Conservation (phyloP, 257 asterid species). For the Nicotiana undulata region DNA sequence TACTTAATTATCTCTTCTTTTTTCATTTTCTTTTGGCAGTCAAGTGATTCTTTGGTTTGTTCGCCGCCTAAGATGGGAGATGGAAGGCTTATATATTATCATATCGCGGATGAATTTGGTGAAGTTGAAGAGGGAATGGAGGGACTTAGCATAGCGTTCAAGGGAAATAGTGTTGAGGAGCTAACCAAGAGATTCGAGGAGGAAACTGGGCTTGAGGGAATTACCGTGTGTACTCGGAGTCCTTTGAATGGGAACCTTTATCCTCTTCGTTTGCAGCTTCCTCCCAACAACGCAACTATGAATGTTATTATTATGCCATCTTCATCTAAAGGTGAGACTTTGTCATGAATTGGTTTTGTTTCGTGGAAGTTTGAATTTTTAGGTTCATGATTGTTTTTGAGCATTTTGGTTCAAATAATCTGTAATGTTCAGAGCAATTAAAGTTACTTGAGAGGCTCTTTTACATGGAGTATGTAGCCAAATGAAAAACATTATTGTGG, state of each 20-base stretch:
- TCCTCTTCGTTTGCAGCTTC: conserved; percentile 92
- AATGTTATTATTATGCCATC: conserved; percentile 61
- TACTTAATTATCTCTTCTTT: neutral
- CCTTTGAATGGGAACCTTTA: conserved; percentile 78
- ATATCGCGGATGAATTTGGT: conserved; percentile 55
- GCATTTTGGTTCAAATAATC: neutral
- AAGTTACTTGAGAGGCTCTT: neutral
- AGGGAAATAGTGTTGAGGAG: conserved; percentile 57
- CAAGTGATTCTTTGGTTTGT: conserved; percentile 47
- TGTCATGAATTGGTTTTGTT: neutral
- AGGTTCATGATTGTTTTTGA: neutral
- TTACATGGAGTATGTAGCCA: neutral
- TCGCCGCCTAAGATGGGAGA: conserved; percentile 63
- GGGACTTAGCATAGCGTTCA: conserved; percentile 57
- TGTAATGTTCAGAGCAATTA: neutral
- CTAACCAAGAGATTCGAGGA: conserved; percentile 47
- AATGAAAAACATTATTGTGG: neutral
- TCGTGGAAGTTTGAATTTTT: neutral
- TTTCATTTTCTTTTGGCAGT: conserved; percentile 39
- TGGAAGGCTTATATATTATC: conserved; percentile 57
- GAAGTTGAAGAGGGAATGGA: conserved; percentile 57
- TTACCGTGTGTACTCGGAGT: conserved; percentile 64
- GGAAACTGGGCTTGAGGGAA: conserved; percentile 52
- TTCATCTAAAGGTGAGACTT: conserved; percentile 43
- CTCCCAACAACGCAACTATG: conserved; percentile 78